Evolutionary conservation across 306 rosid genomes (phyloP), one percentile per base, ranked within the genome.

Genomic region (Prunus campanulata): DNA sequence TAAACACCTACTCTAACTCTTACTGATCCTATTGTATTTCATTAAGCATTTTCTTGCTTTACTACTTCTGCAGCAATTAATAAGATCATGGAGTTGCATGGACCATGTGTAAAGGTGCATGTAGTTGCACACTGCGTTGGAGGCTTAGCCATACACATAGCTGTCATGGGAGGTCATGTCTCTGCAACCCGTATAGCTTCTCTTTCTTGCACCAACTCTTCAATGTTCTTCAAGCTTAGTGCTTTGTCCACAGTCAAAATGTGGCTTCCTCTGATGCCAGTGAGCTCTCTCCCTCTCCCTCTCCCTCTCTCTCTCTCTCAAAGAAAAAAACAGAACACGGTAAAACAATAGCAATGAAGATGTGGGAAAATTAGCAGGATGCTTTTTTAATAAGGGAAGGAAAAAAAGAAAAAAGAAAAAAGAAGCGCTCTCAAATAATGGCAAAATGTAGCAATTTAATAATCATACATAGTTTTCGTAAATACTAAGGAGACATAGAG

Each of bases 71-170:
- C 82, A 82, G 85, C 73, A 46, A 77, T 78, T 59, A 78, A 60
- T 49, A 78, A 68, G 79, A 82, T 82, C 55, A 74, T 82, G 61
- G 82, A 77, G 78, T 61, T 68, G 11, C 71, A 74, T 68, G 77
- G 68, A 50, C 70, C 75, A 8, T 24, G 24, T 49, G 72, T 22
- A 69, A 78, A 48, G 62, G 81, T 82, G 49, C 79, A 82, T 62
- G 56, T 82, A 32, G 82, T 82, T 27, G 82, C 85, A 52, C 85
- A 82, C 54, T 82, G 85, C 78, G 82, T 78, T 48, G 85, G 85
- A 51, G 85, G 85, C 29, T 62, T 82, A 71, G 79, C 76, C 73
- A 27, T 79, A 12, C 85, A 82, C 66, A 78, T 82, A 20, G 74
- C 85, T 61, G 49, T 82, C 59, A 82, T 82, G 85, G 85, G 85